Conservation (phyloP, 2,329 filamentous ascomycete species). For the Aurifilum marmelostoma region DNA sequence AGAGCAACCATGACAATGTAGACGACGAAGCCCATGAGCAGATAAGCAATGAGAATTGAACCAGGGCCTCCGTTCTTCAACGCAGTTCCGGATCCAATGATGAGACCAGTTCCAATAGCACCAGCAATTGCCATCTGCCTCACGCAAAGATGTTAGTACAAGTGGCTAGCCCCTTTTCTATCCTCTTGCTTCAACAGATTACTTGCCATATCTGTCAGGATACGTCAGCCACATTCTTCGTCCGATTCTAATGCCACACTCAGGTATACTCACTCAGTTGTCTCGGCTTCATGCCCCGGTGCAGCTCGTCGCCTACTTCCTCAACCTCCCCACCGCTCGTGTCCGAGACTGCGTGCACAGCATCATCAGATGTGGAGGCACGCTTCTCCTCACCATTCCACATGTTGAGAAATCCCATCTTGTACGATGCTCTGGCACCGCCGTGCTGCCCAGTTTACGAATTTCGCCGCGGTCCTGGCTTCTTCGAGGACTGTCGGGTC, state of each 20-base stretch:
- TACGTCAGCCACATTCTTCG: background rate
- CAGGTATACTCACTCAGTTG: conserved; percentile 19
- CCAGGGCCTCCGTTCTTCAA: conserved; percentile 52
- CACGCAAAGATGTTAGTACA: background rate
- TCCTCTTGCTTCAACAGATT: background rate
- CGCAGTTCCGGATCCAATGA: conserved; percentile 55
- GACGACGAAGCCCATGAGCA: conserved; percentile 48
- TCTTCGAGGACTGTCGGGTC: background rate
- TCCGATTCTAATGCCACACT: no score
- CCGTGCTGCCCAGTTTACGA: background rate
- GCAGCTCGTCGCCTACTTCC: conserved; percentile 23
- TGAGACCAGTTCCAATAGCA: conserved; percentile 42
- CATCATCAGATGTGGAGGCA: conserved; percentile 19
- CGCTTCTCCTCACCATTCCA: conserved; percentile 25
- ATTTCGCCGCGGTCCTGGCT: background rate
- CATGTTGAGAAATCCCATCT: conserved; percentile 24
- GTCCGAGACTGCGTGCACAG: conserved; percentile 5
- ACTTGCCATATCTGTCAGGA: conserved; percentile 25
- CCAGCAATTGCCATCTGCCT: conserved; percentile 25
- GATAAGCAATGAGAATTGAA: conserved; percentile 44
- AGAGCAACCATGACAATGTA: conserved; percentile 69
- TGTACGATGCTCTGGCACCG: background rate
- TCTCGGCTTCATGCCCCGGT: conserved; percentile 28
- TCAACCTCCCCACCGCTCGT: conserved; percentile 13
- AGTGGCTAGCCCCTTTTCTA: background rate